Conservation (phyloP, 1,139 yeast genomes). For the Suhomyces atakaporum region DNA sequence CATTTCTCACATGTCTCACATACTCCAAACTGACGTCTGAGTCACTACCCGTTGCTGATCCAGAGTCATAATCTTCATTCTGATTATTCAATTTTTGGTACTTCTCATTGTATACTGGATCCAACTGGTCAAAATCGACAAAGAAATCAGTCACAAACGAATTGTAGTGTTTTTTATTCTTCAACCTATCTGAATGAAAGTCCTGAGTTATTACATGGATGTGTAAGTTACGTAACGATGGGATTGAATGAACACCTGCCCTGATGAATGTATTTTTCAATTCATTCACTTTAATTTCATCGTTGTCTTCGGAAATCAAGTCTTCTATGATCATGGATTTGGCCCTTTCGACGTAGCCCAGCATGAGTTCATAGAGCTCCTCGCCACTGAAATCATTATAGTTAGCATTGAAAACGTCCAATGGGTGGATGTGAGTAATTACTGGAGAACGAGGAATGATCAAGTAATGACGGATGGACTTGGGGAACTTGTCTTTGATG, state of each 20-base stretch:
- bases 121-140: conserved; percentile 49
- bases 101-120: conserved; percentile 15
- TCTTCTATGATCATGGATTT: conserved; percentile 39
- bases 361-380: conserved; percentile 33
- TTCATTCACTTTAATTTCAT: conserved; percentile 16
- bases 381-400: conserved; percentile 17
- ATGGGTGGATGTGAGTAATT: conserved; percentile 52
- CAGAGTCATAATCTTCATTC: conserved; percentile 23
- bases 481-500: conserved; percentile 64
- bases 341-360: conserved; percentile 45
- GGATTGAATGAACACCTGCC: conserved; percentile 70
- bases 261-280: conserved; percentile 43
- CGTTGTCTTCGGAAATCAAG: conserved; percentile 21
- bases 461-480: conserved; percentile 60
- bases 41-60: conserved; percentile 19
- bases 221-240: conserved; percentile 70
- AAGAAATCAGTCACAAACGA: conserved; percentile 70
- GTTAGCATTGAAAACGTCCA: conserved; percentile 47
- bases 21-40: conserved; percentile 11
- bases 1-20: conserved; percentile 13
- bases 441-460: conserved; percentile 54
- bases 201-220: conserved; percentile 73
- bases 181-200: conserved; percentile 54
- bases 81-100: conserved; percentile 8
- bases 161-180: conserved; percentile 67